Evolutionary conservation across 2,329 filamentous ascomycete genomes (phyloP).

Genomic region (Aulographum hederae): DNA sequence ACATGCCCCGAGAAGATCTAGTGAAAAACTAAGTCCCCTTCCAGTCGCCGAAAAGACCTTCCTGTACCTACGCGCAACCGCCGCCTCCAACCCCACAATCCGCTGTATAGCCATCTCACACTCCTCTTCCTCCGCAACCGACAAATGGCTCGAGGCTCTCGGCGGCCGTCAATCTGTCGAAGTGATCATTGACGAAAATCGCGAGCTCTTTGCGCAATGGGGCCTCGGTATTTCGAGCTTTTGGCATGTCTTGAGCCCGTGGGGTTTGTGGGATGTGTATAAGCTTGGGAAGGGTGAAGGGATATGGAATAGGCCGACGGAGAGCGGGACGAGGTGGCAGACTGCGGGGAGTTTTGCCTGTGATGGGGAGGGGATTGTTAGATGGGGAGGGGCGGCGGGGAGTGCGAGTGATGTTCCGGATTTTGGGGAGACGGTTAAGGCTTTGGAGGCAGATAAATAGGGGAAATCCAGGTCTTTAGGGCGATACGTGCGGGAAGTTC

Average conservation of each 20-base stretch:
- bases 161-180: conserved; percentile 36
- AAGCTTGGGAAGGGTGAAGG: conserved; percentile 41
- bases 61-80: conserved; percentile 13
- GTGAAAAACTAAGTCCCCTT: background rate
- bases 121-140: conserved; percentile 13
- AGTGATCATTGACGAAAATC: conserved; percentile 40
- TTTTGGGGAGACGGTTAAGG: conserved; percentile 28
- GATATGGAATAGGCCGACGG: conserved; percentile 46
- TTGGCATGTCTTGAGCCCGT: conserved; percentile 44
- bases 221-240: conserved; percentile 42
- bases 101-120: conserved; percentile 18
- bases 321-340: conserved; percentile 53
- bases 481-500: too few species aligned
- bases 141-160: conserved; percentile 15
- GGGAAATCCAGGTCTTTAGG: too few species aligned
- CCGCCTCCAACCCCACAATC: conserved; percentile 10
- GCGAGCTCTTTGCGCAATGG: conserved; percentile 45
- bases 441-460: conserved; percentile 7
- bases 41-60: conserved; percentile 50
- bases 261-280: conserved; percentile 37
- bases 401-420: conserved; percentile 36
- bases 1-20: conserved; percentile 1
- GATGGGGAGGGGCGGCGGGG: conserved; percentile 30
- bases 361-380: conserved; percentile 32
- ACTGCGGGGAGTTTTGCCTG: conserved; percentile 46